Evolutionary conservation across 164 flowering plant genomes (phyloP).

Genomic region (Protea cynaroides): DNA sequence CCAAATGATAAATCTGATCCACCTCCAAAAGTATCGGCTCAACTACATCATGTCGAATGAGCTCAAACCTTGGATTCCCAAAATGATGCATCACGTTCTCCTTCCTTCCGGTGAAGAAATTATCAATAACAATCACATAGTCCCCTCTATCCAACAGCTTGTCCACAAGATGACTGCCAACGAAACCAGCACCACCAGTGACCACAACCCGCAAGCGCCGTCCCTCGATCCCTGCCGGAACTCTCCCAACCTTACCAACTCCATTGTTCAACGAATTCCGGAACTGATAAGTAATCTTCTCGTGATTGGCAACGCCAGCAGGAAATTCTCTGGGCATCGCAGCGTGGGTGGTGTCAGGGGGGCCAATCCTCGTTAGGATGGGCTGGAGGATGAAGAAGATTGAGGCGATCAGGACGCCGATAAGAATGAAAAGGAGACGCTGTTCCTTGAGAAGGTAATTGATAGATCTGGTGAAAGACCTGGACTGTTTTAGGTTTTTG

Average conservation of each 20-base stretch:
- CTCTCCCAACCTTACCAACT: conserved; percentile 30
- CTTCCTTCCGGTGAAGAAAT: conserved; percentile 96
- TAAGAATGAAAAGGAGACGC: conserved; percentile 76
- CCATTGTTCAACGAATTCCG: conserved; percentile 3
- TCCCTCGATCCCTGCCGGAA: conserved; percentile 55
- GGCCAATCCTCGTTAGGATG: conserved; percentile 31
- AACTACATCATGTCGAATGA: conserved; percentile 91
- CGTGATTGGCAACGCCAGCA: background rate
- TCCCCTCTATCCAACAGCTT: conserved; percentile 74
- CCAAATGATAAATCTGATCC: conserved; percentile 95
- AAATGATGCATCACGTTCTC: conserved; percentile 84
- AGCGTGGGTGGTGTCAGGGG: conserved; percentile 16
- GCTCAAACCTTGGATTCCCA: conserved; percentile 78
- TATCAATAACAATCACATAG: conserved; percentile 86
- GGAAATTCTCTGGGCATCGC: conserved; percentile 11
- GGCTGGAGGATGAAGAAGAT: conserved; percentile 84
- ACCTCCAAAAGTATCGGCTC: conserved; percentile 94
- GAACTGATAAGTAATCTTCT: background rate
- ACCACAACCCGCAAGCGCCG: conserved; percentile 67
- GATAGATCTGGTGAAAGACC: conserved; percentile 71
- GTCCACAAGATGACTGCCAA: conserved; percentile 92
- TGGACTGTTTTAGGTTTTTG: conserved; percentile 48
- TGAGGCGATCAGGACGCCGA: conserved; percentile 78
- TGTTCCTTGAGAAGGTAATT: conserved; percentile 75
- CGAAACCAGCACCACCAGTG: conserved; percentile 96